Evolutionary conservation across 148 eudicot species (phyloP), one percentile per base, ranked within the genome.

Genomic region (Rhododendron williamsianum): DNA sequence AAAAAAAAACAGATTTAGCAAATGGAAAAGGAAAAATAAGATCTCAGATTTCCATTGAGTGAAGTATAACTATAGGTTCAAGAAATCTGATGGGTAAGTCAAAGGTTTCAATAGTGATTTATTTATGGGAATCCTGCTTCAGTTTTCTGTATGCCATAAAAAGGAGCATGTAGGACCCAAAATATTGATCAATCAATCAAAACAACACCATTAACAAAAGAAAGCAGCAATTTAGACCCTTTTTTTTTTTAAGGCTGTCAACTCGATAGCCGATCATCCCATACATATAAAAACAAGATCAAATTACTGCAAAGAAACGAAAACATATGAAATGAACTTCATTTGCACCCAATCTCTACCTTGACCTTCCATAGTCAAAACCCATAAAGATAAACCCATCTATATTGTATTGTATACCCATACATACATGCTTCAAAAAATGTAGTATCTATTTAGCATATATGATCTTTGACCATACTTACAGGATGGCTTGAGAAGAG

Each of bases 111-210:
- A 48, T 35, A n/a, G 36, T 78, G 81, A 78, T 78, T 18, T 27
- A 25, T 48, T 78, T 41, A 21, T 41, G 58, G 3, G 35, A n/a
- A 48, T 27, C 58, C 15, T 25, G 58, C 65, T 80, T 33, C 9
- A 27, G 33, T 52, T 3, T 27, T 45, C 12, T 80, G 41, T 51
- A 49, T 13, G 82, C 63, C 43, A 80, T 4, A 51, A 30, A 49
- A 16, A 80, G 36, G 65, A 6, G 65, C 65, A 80, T 15, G 82
- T 80, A 51, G 82, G 82, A 80, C 82, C 82, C 82, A 80, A 80
- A 11, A 49, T 12, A 27, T 6, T 0, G 27, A 13, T 2, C 0
- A 2, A 49, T 13, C 41, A 30, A 51, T 30, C n/a, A 51, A 27
- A 51, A 49, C 30, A 25, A 9, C 2, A 36, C 2, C 48, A 10